Evolutionary conservation across 441 rosid genomes (phyloP), one percentile per base, ranked within the genome.

Genomic region (Brassica hybrid): DNA sequence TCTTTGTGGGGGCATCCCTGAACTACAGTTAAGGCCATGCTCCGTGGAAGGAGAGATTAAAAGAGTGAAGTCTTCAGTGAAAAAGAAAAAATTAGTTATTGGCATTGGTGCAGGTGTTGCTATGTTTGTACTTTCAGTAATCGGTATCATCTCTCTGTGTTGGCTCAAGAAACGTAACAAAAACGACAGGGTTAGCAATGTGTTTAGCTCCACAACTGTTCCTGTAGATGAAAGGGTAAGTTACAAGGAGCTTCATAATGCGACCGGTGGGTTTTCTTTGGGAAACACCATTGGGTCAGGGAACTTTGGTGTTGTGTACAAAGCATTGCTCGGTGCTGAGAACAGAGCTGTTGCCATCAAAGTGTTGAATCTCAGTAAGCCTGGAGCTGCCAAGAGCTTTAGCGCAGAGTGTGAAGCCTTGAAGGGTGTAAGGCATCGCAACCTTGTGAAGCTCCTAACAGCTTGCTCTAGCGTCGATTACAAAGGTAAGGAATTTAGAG

Each of bases 271-370:
- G 11, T 60, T 60, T 27, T 60, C 65, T 6, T 6, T n/a, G 5
- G 18, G 6, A 13, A 61, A 27, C 11, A 25, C 2, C 5, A 61
- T 61, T 61, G 65, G 65, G 18, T 27, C 41, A 25, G 65, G 64
- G 2, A 61, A 13, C 11, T 61, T 61, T 61, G 65, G 65, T 27
- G 38, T 30, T 13, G 65, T 61, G 41, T 27, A 13, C 6, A 61
- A 27, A 13, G 65, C 41, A 61, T 6, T 61, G 2, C 41, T 61
- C 6, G 63, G 63, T 59, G 9, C 38, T 25, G 19, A 13, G 19
- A n/a, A 61, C 65, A 61, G 18, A n/a, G 19, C 18, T 27, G 41
- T 61, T 27, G 41, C 65, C 17, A 7, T 61, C 41, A 61, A 61
- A 61, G 19, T 61, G 38, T 12, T 61, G 3, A 61, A 60, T 7